phyloP scores from a whole-genome alignment of 257 asterid genomes.

The Salvia splendens region DNA sequence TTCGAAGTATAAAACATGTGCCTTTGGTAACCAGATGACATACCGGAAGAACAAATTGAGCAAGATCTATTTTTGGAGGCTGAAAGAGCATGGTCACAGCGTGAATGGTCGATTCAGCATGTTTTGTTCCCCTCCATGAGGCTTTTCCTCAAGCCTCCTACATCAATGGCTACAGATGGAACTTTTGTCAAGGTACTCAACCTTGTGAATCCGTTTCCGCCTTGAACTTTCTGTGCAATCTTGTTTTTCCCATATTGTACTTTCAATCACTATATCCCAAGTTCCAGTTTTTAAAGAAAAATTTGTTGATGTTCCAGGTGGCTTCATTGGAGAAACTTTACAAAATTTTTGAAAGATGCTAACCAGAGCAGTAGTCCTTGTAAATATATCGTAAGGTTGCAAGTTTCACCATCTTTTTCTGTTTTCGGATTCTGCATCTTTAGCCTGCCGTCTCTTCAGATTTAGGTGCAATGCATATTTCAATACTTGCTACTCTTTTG shows the following conservation, averaged over 20 bases:
- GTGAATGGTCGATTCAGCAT: slow-evolving; percentile 96
- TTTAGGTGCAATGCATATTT: too few relatives aligned
- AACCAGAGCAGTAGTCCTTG: slow-evolving; percentile 29
- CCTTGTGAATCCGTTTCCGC: background rate
- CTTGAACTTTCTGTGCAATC: background rate
- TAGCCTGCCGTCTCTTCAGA: background rate
- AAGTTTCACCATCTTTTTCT: background rate
- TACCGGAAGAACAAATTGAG: slow-evolving; percentile 42
- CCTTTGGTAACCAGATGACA: slow-evolving; percentile 48
- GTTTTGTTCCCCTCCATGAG: slow-evolving; percentile 84
- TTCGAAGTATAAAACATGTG: slow-evolving; percentile 12
- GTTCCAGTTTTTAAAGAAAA: slow-evolving; percentile 15
- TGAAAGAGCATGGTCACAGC: slow-evolving; percentile 92
- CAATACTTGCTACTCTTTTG: background rate
- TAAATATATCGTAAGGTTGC: slow-evolving; percentile 16
- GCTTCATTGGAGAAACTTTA: slow-evolving; percentile 95
- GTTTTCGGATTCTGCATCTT: background rate
- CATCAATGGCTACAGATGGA: slow-evolving; percentile 86
- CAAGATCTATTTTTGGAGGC: slow-evolving; percentile 79
- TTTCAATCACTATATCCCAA: background rate
- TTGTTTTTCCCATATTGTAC: background rate
- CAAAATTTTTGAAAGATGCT: slow-evolving; percentile 86
- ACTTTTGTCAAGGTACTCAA: slow-evolving; percentile 79
- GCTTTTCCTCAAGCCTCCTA: slow-evolving; percentile 84
- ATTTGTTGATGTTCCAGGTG: slow-evolving; percentile 47